Evolutionary conservation across 768 basidiomycete genomes (phyloP).

Genomic region (Fistulinella prunicolor): DNA sequence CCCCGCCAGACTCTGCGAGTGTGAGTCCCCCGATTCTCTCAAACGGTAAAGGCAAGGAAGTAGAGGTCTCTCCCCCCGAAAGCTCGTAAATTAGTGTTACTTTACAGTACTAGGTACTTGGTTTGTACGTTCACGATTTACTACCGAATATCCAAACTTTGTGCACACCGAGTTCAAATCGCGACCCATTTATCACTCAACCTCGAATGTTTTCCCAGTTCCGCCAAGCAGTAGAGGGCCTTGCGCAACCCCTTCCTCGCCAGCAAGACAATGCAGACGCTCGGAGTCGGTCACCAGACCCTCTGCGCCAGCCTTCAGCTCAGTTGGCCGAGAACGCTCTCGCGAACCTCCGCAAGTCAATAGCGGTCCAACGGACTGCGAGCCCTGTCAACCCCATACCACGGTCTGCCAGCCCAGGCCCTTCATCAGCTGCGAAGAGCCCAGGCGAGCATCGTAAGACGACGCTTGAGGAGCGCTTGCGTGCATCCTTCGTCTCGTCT

Average conservation of each 20-base stretch:
- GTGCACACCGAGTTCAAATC: not conserved
- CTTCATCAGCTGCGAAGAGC: conserved; percentile 18
- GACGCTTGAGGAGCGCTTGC: conserved; percentile 74
- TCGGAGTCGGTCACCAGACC: conserved; percentile 39
- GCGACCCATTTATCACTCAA: not conserved
- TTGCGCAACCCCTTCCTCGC: conserved; percentile 49
- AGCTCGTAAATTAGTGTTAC: conserved; percentile 20
- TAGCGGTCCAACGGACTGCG: conserved; percentile 49
- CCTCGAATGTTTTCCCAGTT: conserved; percentile 71
- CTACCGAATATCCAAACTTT: no score
- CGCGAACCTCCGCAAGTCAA: conserved; percentile 60
- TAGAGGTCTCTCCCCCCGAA: conserved; percentile 27
- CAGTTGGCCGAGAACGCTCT: conserved; percentile 63
- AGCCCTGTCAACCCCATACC: conserved; percentile 34
- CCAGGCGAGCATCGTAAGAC: conserved; percentile 41
- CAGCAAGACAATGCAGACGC: conserved; percentile 34
- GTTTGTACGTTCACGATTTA: no score
- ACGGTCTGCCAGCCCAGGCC: conserved; percentile 25
- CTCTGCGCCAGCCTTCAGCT: conserved; percentile 38
- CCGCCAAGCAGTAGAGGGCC: conserved; percentile 67
- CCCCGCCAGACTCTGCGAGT: conserved; percentile 16
- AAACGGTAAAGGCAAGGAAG: conserved; percentile 63
- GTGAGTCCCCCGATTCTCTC: conserved; percentile 6
- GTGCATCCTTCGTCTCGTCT: conserved; percentile 56
- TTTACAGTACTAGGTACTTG: not conserved